These are phyloP conservation scores for Acacia pycnantha DNA, from an alignment of 331 rosid species.

Conservation along the genomic window DNA sequence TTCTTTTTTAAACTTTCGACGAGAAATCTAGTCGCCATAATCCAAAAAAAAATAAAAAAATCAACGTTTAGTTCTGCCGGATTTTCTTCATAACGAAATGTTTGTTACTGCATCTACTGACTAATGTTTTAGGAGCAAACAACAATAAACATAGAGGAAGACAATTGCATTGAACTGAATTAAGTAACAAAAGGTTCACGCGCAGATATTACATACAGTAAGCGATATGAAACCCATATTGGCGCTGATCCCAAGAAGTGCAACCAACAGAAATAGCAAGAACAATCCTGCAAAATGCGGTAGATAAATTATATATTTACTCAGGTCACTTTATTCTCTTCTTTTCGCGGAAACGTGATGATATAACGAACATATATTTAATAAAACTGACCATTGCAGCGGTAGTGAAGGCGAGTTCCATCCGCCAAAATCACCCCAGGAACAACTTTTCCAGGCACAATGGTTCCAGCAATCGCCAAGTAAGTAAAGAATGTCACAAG, in stretches of 20 bases:
- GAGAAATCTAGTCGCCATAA: neutral
- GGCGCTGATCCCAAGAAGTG: conserved; percentile 58
- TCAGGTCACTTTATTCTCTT: neutral
- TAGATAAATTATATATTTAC: neutral
- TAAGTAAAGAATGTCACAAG: conserved; percentile 62
- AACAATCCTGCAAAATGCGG: conserved; percentile 51
- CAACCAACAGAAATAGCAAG: conserved; percentile 63
- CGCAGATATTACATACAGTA: conserved; percentile 57
- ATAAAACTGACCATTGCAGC: conserved; percentile 58
- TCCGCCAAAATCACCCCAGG: conserved; percentile 70
- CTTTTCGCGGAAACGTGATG: neutral
- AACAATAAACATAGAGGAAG: neutral
- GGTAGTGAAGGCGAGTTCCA: conserved; percentile 71
- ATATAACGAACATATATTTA: neutral
- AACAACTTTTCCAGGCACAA: conserved; percentile 74
- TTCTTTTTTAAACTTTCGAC: neutral
- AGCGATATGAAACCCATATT: conserved; percentile 61
- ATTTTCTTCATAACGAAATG: conserved; percentile 8
- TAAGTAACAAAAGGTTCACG: neutral
- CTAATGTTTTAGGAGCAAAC: neutral
- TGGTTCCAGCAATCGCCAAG: conserved; percentile 75
- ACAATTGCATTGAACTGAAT: neutral
- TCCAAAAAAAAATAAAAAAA: too few relatives aligned
- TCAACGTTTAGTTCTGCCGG: neutral
- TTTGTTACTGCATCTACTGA: neutral